Evolutionary conservation across 371 early-diverging fungal species (phyloP).

Genomic region (Syncephalastrum sp.): DNA sequence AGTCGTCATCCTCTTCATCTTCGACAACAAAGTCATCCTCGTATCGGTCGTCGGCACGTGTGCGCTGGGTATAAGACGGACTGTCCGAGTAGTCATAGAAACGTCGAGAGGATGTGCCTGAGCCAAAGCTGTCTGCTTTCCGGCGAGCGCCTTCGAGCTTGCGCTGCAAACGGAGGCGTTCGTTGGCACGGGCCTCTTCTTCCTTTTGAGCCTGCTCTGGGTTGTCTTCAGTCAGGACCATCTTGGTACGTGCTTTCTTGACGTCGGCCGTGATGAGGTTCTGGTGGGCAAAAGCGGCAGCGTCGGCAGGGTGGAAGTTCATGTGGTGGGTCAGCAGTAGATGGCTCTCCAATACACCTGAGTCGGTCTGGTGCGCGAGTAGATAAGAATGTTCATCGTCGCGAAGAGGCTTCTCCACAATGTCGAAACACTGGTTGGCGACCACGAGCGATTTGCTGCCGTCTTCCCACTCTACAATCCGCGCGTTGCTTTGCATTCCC

Average conservation of each 20-base stretch:
- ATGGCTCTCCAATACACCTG: constrained; percentile 71
- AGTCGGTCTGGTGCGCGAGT: constrained; percentile 58
- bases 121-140: constrained; percentile 25
- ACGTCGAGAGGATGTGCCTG: constrained; percentile 12
- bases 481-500: constrained; percentile 74
- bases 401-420: constrained; percentile 49
- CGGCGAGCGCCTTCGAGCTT: constrained; percentile 41
- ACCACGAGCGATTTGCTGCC: constrained; percentile 71
- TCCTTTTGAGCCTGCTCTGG: constrained; percentile 49
- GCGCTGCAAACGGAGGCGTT: constrained; percentile 46
- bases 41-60: constrained; percentile 30
- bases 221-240: constrained; percentile 63
- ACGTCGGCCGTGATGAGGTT: constrained; percentile 65
- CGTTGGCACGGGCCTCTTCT: constrained; percentile 38
- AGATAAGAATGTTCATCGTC: constrained; percentile 67
- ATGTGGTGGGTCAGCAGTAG: constrained; percentile 62
- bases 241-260: constrained; percentile 64
- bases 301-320: constrained; percentile 69
- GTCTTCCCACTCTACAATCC: constrained; percentile 84
- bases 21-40: constrained; percentile 49
- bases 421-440: constrained; percentile 79
- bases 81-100: constrained; percentile 11
- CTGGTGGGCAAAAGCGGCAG: constrained; percentile 62
- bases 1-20: constrained; percentile 38
- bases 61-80: constrained; percentile 4